Percentiles rank a stretch among this genome's conserved stretches.
These are phyloP conservation scores for Apocynum venetum DNA, from an alignment of 257 asterid species.

Conservation along the genomic window DNA sequence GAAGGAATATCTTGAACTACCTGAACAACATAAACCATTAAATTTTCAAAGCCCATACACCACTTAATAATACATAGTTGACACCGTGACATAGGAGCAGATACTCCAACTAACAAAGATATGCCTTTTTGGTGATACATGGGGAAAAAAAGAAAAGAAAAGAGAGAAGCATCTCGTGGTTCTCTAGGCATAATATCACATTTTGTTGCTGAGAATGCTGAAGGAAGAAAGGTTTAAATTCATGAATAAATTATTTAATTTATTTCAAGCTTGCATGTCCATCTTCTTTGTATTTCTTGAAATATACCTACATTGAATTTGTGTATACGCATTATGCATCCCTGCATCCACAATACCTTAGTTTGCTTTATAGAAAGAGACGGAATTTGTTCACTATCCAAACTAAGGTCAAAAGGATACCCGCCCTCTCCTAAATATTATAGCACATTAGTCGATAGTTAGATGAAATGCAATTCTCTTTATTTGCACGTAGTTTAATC, in stretches of 20 bases:
- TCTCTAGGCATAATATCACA: not conserved
- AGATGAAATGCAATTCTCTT: not conserved
- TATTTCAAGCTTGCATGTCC: not conserved
- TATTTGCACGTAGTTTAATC: not conserved
- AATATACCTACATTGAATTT: not conserved
- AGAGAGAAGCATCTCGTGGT: not conserved
- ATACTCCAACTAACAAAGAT: not conserved
- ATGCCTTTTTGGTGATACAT: not conserved
- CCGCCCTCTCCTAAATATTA: not conserved
- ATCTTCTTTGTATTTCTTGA: not conserved
- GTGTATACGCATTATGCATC: not conserved
- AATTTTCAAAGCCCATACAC: not conserved
- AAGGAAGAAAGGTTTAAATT: not conserved
- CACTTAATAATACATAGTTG: not conserved
- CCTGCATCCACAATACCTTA: not conserved
- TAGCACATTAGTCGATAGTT: no score
- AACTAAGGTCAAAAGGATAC: not conserved
- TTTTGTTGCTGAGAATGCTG: not conserved
- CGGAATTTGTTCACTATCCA: not conserved
- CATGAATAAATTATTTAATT: not conserved
- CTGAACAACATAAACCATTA: slow-evolving; percentile 29
- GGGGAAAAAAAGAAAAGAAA: not conserved
- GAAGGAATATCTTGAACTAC: slow-evolving; percentile 72
- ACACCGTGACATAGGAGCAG: not conserved
- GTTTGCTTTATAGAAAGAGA: not conserved